A percentile compares a stretch with the other conserved stretches of the same genome.
Evolutionary conservation across 2,329 filamentous ascomycete species (phyloP).

Genomic region (Aspergillus pseudoviridinutans): DNA sequence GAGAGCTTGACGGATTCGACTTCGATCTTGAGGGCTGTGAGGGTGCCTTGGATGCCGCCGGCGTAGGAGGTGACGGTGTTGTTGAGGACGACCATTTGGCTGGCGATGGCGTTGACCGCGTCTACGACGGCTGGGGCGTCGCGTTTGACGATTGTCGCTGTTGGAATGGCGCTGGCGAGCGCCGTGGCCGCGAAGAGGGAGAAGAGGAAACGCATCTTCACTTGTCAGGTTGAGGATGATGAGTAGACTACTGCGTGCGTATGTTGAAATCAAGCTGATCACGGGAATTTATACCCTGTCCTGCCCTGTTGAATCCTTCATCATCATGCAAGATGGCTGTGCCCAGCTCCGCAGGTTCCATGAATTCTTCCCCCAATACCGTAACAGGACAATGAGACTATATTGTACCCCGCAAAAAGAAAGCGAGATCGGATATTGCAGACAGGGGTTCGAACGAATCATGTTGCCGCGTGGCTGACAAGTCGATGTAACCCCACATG

Average conservation of each 20-base stretch:
- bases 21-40: constrained; percentile 16
- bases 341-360: background rate
- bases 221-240: background rate
- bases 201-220: constrained; percentile 1
- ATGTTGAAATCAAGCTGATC: background rate
- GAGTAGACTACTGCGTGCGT: background rate
- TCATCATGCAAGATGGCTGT: background rate
- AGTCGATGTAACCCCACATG: background rate
- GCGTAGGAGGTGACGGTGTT: constrained; percentile 13
- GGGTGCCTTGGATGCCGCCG: constrained; percentile 11
- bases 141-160: constrained; percentile 5
- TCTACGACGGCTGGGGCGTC: constrained; percentile 12
- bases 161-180: constrained; percentile 7
- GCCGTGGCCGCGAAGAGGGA: constrained; percentile 3
- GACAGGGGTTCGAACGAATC: background rate
- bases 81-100: constrained; percentile 13
- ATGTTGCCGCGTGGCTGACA: background rate
- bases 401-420: constrained; percentile 4
- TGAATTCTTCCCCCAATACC: background rate
- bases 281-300: background rate
- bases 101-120: constrained; percentile 11
- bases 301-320: background rate
- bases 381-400: background rate
- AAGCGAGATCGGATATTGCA: background rate
- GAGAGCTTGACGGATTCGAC: constrained; percentile 7